Base-by-base conservation (phyloP, 179 eudicot species). In the Vitellaria paradoxa region DNA sequence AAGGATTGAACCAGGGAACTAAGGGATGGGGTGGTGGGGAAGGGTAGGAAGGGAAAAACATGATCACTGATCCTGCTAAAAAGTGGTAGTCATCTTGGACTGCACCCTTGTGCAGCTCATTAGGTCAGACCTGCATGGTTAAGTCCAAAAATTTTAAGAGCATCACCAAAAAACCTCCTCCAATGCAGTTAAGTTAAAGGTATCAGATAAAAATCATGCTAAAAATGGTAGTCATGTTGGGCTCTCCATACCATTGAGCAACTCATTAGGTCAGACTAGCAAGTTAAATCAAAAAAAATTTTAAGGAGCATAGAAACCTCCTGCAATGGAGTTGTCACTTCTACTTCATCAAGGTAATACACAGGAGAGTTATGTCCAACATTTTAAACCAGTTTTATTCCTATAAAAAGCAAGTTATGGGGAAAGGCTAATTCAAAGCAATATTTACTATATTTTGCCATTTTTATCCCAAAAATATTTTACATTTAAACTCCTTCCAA, bases 351-450 rank as follows among this genome's bases (percentile, higher is more conserved):
- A 9, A 40, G 45, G 50, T 23, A 7, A 65, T 20, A 37, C 15
- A 37, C 47, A 65, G 69, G 20, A 30, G 13, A 4, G 40, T 64
- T 37, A 8, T 12, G 45, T 64, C 18, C 52, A 26, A 65, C 12
- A 65, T 65, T 21, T 3, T 66, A 68, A 55, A 68, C 30, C 1
- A 30, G 37, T 30, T 47, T 67, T 68, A 68, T 46, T n/a, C 46
- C 20, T 56, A 55, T 46, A 17, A 15, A 30, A 46, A 42, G 24
- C 70, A 67, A 23, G 7, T 67, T 67, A 17, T 50, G 42, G 26
- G 52, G 24, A 42, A 68, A 68, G 47, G 72, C 56, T 68, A 67
- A 42, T 67, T 40, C 70, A 42, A 49, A 42, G 5, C 52, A 67
- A 67, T 40, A 47, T 18, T 67, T 67, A 47, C 42, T 21, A 17